Conservation (phyloP, 1,284 basidiomycete species). For the Kwoniella shivajii region DNA sequence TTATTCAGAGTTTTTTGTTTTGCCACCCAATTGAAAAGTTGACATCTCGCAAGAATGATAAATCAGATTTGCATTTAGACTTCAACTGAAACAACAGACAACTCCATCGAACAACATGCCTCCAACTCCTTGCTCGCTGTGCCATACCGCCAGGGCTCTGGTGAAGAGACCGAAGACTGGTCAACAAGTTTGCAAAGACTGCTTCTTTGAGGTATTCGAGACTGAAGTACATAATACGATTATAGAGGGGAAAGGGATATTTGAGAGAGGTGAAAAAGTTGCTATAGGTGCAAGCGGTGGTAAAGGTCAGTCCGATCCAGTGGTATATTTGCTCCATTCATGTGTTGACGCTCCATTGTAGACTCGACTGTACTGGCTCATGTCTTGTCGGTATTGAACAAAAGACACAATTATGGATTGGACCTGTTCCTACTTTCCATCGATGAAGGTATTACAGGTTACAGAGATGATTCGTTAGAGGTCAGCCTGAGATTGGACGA, state of each 20-base stretch:
- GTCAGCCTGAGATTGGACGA: slow-evolving; percentile 55
- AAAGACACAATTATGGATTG: slow-evolving; percentile 89
- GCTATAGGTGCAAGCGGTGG: slow-evolving; percentile 98
- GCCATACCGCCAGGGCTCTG: slow-evolving; percentile 76
- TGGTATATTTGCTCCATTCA: not conserved
- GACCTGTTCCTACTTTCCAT: slow-evolving; percentile 93
- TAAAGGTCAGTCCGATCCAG: slow-evolving; percentile 68
- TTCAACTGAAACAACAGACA: not conserved
- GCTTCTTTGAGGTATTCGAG: slow-evolving; percentile 97
- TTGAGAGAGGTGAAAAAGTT: slow-evolving; percentile 87
- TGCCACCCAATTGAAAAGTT: not conserved
- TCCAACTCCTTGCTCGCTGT: slow-evolving; percentile 59
- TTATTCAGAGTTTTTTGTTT: not conserved
- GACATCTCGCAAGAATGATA: not conserved
- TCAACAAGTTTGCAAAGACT: slow-evolving; percentile 92
- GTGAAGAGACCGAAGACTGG: slow-evolving; percentile 95
- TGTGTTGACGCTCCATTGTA: slow-evolving; percentile 46
- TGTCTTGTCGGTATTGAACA: slow-evolving; percentile 93
- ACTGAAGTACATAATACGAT: slow-evolving; percentile 98
- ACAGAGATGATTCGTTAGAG: slow-evolving; percentile 95
- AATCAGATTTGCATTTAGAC: not conserved
- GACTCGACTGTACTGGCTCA: slow-evolving; percentile 98
- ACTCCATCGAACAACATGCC: slow-evolving; percentile 36
- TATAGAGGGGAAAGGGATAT: slow-evolving; percentile 67
- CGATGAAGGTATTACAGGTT: slow-evolving; percentile 98